A percentile compares a stretch with the other conserved stretches of the same genome.
Conservation (phyloP, 176 grass and related monocot genomes). For the Lolium perenne region DNA sequence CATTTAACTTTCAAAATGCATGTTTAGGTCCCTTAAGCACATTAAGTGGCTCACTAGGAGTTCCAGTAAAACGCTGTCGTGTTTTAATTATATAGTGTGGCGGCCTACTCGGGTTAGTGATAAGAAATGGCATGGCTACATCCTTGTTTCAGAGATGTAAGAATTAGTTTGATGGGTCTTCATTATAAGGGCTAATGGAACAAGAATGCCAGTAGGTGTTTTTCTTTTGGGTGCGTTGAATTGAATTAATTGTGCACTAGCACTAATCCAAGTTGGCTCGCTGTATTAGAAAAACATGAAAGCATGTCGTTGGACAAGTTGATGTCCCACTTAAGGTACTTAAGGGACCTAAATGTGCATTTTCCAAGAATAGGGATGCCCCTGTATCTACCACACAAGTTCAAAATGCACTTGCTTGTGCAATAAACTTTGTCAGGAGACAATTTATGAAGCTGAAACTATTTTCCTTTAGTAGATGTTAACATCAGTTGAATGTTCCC, state of each 20-base stretch:
- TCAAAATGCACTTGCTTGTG: not conserved
- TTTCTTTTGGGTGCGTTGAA: not conserved
- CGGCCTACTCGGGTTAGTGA: not conserved
- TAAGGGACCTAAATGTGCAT: not conserved
- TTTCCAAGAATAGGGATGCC: not conserved
- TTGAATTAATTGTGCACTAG: not conserved
- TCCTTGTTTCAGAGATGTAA: not conserved
- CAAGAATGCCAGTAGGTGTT: not conserved
- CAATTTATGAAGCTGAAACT: not conserved
- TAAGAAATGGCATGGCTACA: not conserved
- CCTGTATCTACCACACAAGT: not conserved
- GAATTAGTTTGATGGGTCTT: not conserved
- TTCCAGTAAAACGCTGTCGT: not conserved
- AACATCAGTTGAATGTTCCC: not conserved
- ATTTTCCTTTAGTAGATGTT: not conserved
- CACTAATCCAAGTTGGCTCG: not conserved
- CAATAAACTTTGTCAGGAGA: not conserved
- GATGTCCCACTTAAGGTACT: not conserved
- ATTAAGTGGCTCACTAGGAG: constrained; percentile 18
- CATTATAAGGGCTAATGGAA: not conserved
- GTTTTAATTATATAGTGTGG: not conserved
- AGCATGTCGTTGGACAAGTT: not conserved
- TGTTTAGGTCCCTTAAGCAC: not conserved
- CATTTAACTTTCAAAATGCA: constrained; percentile 8
- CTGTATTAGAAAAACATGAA: not conserved